A percentile compares a stretch with the other conserved stretches of the same genome.
Evolutionary conservation across 1,139 yeast genomes (phyloP).

Genomic region (Candida sp.): DNA sequence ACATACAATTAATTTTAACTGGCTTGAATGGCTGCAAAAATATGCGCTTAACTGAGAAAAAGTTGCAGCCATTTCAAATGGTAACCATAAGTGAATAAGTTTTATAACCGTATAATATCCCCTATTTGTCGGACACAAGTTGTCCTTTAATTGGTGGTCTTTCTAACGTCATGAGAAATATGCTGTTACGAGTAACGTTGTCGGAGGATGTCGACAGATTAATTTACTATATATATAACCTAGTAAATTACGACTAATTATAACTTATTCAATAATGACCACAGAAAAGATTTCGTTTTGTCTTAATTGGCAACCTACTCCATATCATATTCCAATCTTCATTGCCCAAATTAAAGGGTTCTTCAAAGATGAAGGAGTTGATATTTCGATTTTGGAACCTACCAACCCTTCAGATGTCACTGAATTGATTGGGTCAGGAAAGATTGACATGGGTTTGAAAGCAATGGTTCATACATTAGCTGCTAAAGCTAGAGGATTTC

Average conservation of each 20-base stretch:
- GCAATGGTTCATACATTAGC: constrained; percentile 63
- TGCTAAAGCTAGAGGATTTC: constrained; percentile 57
- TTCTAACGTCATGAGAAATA: not conserved
- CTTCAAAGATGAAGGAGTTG: constrained; percentile 49
- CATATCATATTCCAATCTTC: constrained; percentile 54
- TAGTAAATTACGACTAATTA: no score
- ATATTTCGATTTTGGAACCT: constrained; percentile 53
- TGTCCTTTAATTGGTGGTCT: not conserved
- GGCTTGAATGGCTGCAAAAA: constrained; percentile 1
- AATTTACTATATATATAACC: no score
- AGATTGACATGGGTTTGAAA: constrained; percentile 56
- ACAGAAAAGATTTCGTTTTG: constrained; percentile 50
- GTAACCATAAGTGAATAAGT: not conserved
- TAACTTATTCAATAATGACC: constrained; percentile 10
- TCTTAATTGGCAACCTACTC: constrained; percentile 56
- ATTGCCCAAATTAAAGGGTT: constrained; percentile 50
- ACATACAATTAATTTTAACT: no score
- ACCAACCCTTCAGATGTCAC: constrained; percentile 60
- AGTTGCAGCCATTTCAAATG: constrained; percentile 2
- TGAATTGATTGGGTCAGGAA: constrained; percentile 54
- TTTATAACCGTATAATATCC: not conserved
- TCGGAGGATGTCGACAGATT: no score
- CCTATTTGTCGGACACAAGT: not conserved
- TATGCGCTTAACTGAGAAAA: constrained; percentile 1
- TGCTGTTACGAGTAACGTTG: not conserved